These are phyloP conservation scores for Telfairia occidentalis DNA, from an alignment of 331 rosid genomes.

Conservation along the genomic window DNA sequence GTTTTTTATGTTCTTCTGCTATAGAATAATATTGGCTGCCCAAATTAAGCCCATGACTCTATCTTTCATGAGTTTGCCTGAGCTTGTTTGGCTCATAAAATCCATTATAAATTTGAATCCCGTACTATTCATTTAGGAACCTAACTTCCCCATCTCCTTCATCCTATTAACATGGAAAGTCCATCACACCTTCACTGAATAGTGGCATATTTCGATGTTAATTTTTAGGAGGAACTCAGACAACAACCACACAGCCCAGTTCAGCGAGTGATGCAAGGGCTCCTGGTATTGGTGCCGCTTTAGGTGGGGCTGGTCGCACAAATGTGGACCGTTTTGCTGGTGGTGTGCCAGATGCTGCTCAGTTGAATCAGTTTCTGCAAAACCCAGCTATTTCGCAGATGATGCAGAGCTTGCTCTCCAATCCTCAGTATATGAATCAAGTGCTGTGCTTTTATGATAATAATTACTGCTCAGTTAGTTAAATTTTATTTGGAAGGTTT, in stretches of 20 bases:
- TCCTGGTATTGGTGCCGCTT: slow-evolving; percentile 29
- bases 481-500: neutral
- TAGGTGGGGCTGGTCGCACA: slow-evolving; percentile 40
- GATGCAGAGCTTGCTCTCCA: slow-evolving; percentile 52
- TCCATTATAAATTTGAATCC: neutral
- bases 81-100: neutral
- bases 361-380: slow-evolving; percentile 42
- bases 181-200: slow-evolving; percentile 5
- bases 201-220: slow-evolving; percentile 2
- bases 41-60: neutral
- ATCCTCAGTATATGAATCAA: slow-evolving; percentile 52
- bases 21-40: neutral
- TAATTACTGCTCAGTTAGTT: neutral
- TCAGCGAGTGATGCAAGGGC: slow-evolving; percentile 30
- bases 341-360: slow-evolving; percentile 30
- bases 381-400: slow-evolving; percentile 52
- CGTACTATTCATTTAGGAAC: neutral
- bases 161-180: neutral
- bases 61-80: neutral
- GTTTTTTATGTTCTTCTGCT: neutral
- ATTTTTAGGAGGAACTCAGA: slow-evolving; percentile 28
- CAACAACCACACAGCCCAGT: slow-evolving; percentile 25
- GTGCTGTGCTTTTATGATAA: slow-evolving; percentile 16
- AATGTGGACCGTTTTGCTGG: slow-evolving; percentile 29
- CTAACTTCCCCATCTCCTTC: neutral